These are phyloP conservation scores for Cenchrus fungigraminus DNA, from an alignment of 176 grass and related monocot species.

Conservation along the genomic window DNA sequence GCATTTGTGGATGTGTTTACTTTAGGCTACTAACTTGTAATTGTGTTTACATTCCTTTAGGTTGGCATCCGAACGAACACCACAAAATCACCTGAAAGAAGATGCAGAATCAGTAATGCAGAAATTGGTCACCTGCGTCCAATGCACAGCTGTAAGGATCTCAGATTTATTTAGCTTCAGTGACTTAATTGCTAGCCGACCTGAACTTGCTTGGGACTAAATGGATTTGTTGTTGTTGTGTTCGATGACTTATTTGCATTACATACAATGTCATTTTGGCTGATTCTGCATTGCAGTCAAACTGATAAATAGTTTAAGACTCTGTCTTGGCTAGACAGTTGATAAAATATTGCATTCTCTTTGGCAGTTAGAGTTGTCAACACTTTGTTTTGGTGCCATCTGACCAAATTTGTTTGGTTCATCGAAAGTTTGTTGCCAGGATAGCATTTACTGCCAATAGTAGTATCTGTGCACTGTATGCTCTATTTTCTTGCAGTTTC, in stretches of 20 bases:
- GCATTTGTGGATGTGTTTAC: conserved; percentile 35
- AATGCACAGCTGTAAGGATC: conserved; percentile 85
- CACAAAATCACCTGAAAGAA: conserved; percentile 77
- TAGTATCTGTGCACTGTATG: conserved; percentile 1
- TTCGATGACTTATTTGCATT: conserved; percentile 18
- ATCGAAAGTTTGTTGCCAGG: conserved; percentile 14
- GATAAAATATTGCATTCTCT: not conserved
- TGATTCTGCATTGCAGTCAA: conserved; percentile 10
- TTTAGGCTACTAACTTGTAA: conserved; percentile 37
- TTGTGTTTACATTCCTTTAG: conserved; percentile 60
- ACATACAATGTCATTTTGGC: conserved; percentile 20
- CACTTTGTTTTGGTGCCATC: conserved; percentile 1
- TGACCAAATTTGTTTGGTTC: not conserved
- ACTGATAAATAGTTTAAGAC: conserved; percentile 25
- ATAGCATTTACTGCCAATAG: not conserved
- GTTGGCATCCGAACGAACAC: conserved; percentile 70
- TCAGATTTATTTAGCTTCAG: conserved; percentile 6
- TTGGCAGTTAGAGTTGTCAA: conserved; percentile 14
- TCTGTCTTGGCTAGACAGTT: conserved; percentile 22
- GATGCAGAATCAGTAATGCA: conserved; percentile 69
- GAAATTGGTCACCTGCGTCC: conserved; percentile 71
- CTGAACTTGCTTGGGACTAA: not conserved
- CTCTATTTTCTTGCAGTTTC: conserved; percentile 5
- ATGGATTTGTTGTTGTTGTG: not conserved
- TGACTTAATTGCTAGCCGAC: conserved; percentile 4